phyloP scores from a whole-genome alignment of 495 filamentous ascomycete genomes.

The Penicillium subrubescens region DNA sequence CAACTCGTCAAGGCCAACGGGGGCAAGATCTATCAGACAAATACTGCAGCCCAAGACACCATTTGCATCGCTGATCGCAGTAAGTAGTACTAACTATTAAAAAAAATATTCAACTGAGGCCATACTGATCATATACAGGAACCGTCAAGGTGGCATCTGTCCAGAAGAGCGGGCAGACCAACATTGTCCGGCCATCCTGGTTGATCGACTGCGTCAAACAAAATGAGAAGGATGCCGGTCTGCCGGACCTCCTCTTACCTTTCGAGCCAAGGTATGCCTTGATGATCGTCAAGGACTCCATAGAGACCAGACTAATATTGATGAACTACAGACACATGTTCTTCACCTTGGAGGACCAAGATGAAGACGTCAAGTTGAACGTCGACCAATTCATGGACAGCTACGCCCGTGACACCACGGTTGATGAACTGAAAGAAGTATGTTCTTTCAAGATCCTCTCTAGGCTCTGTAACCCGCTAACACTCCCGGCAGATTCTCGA shows the following conservation, averaged over 20 bases:
- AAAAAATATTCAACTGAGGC: background rate
- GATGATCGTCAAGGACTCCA: conserved; percentile 15
- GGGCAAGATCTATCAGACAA: conserved; percentile 76
- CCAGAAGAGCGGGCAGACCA: conserved; percentile 64
- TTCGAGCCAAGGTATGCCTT: conserved; percentile 64
- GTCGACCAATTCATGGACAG: conserved; percentile 82
- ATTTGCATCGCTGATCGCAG: conserved; percentile 80
- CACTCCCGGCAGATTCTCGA: conserved; percentile 39
- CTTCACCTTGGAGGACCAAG: conserved; percentile 48
- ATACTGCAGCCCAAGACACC: conserved; percentile 59
- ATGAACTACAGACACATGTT: conserved; percentile 54
- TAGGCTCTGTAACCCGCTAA: background rate
- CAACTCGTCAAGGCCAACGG: conserved; percentile 84
- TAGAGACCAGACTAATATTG: background rate
- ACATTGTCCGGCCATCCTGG: conserved; percentile 82
- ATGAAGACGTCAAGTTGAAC: conserved; percentile 50
- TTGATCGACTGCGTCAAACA: conserved; percentile 78
- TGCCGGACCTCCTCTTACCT: conserved; percentile 62
- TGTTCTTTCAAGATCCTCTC: background rate
- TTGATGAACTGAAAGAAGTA: conserved; percentile 65
- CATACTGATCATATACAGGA: conserved; percentile 37
- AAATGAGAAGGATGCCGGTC: conserved; percentile 60
- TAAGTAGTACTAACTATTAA: conserved; percentile 20
- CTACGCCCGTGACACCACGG: conserved; percentile 70
- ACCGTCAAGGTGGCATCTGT: conserved; percentile 85